A percentile compares a stretch with the other conserved stretches of the same genome.
Evolutionary conservation across 2,329 filamentous ascomycete species (phyloP).

Genomic region (Ophiostoma populinum): DNA sequence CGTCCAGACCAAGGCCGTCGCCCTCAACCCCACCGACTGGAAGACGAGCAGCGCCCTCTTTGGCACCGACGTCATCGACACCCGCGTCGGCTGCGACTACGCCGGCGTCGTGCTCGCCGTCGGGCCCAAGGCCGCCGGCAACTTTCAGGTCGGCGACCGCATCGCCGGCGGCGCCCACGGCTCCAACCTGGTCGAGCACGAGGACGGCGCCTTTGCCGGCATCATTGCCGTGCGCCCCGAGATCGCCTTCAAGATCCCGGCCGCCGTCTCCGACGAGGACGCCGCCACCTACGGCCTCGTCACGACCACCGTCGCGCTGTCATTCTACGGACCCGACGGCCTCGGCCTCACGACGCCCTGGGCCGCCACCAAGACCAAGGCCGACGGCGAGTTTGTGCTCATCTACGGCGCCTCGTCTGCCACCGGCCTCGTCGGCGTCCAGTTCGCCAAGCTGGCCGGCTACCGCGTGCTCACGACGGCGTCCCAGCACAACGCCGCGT

Average conservation of each 20-base stretch:
- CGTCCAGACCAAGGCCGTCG: conserved; percentile 14
- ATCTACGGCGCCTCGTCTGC: conserved; percentile 35
- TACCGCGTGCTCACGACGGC: conserved; percentile 22
- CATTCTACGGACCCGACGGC: conserved; percentile 24
- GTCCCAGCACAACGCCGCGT: conserved; percentile 22
- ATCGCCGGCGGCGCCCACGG: conserved; percentile 25
- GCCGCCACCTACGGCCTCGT: conserved; percentile 26
- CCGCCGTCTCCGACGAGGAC: conserved; percentile 27
- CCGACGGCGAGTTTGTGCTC: conserved; percentile 19
- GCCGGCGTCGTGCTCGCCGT: conserved; percentile 29
- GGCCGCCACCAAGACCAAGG: conserved; percentile 11
- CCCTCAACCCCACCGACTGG: conserved; percentile 17
- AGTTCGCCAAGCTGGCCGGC: conserved; percentile 25
- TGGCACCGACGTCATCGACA: conserved; percentile 5
- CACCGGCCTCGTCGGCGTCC: conserved; percentile 33
- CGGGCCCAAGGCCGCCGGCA: conserved; percentile 23
- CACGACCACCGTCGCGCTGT: conserved; percentile 27
- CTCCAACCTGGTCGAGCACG: conserved; percentile 18
- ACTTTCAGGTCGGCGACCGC: conserved; percentile 29
- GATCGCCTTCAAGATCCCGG: conserved; percentile 26
- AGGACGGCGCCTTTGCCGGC: conserved; percentile 27
- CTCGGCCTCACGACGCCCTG: conserved; percentile 31
- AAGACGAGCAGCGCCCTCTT: conserved; percentile 10
- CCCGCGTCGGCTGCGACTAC: conserved; percentile 24
- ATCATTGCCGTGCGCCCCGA: conserved; percentile 22